Percentiles rank a stretch among this genome's conserved stretches.
These are phyloP conservation scores for Xerocomus amazonicus DNA, from an alignment of 1,284 basidiomycete genomes.

Conservation along the genomic window DNA sequence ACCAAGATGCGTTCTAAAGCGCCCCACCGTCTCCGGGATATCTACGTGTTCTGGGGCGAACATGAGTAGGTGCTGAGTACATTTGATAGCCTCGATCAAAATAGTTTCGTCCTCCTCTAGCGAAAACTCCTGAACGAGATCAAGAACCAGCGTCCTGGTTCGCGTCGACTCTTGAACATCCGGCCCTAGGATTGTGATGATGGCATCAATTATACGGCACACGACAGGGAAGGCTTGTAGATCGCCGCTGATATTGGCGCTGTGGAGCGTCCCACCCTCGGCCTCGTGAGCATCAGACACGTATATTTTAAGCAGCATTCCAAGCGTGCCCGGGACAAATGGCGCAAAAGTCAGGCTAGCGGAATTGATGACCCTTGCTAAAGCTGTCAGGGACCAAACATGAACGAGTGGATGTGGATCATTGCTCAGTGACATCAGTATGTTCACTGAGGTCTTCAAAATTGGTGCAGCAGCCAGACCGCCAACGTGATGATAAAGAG, in stretches of 20 bases:
- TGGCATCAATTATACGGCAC: constrained; percentile 88
- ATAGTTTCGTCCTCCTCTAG: constrained; percentile 86
- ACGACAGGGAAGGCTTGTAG: constrained; percentile 89
- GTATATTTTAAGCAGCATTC: constrained; percentile 90
- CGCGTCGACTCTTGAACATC: constrained; percentile 88
- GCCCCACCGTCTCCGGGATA: constrained; percentile 72
- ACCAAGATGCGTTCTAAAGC: constrained; percentile 73
- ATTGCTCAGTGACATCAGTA: constrained; percentile 91
- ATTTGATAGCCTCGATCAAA: constrained; percentile 91
- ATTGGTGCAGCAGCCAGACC: constrained; percentile 91
- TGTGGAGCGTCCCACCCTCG: constrained; percentile 84
- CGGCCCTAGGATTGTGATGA: constrained; percentile 92
- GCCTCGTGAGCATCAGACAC: constrained; percentile 90
- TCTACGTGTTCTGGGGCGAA: constrained; percentile 85
- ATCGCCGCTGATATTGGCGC: constrained; percentile 87
- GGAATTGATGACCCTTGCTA: constrained; percentile 86
- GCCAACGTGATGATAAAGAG: constrained; percentile 91
- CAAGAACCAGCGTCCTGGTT: constrained; percentile 79
- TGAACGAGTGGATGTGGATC: constrained; percentile 98
- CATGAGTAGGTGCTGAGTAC: constrained; percentile 95
- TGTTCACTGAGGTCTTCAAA: constrained; percentile 94
- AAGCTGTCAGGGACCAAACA: constrained; percentile 86
- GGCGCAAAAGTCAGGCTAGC: constrained; percentile 91
- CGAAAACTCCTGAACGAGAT: constrained; percentile 84
- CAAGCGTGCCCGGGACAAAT: constrained; percentile 85